Conservation (phyloP, 257 asterid species). For the Solanum sejunctum region DNA sequence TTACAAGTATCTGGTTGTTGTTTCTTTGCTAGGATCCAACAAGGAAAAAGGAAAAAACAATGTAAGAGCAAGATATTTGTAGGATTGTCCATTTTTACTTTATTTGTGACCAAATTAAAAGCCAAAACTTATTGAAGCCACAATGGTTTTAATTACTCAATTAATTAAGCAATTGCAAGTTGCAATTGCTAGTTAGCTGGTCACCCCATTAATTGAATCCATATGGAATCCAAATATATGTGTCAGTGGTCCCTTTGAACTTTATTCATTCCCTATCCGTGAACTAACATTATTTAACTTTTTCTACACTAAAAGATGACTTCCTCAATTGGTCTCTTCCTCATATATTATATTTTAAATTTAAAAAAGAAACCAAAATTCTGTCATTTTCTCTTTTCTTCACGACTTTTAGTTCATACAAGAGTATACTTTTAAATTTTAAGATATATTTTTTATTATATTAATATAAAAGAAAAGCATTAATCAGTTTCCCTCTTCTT, state of each 20-base stretch:
- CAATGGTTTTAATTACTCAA: neutral
- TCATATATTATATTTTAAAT: neutral
- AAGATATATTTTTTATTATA: no score
- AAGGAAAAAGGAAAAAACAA: neutral
- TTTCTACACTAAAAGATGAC: neutral
- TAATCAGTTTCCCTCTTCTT: no score
- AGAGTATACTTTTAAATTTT: neutral
- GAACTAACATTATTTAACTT: neutral
- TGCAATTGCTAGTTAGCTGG: no score
- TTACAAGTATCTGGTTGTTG: neutral
- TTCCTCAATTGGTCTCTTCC: neutral
- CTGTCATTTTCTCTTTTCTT: neutral
- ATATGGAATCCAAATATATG: neutral
- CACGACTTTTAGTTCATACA: neutral
- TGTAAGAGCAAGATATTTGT: neutral
- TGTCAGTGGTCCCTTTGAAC: neutral
- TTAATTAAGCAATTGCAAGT: neutral
- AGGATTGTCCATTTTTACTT: no score
- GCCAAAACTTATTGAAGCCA: neutral
- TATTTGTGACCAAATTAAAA: neutral
- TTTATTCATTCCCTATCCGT: neutral
- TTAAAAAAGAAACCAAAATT: neutral
- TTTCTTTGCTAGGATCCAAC: neutral
- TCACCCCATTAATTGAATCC: neutral
- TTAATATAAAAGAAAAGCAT: no score